phyloP scores from a whole-genome alignment of 768 basidiomycete genomes.

The Lactarius hengduanensis region DNA sequence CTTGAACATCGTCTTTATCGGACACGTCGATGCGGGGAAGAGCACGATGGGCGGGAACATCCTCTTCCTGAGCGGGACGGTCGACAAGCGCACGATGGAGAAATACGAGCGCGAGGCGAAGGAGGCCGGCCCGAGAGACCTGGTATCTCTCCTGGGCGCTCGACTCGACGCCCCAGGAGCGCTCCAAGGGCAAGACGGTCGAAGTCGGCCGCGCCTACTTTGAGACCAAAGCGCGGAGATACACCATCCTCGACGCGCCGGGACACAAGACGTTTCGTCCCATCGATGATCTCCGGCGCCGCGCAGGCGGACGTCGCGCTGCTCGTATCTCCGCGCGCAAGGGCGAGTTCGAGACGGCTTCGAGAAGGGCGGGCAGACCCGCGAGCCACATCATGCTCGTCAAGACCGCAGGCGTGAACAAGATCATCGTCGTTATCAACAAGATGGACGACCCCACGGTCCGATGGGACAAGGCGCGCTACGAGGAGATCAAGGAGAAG shows the following conservation, averaged over 20 bases:
- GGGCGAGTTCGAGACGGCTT: conserved; percentile 99
- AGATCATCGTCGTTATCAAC: conserved; percentile 86
- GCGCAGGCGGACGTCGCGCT: conserved; percentile 98
- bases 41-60: conserved; percentile 98
- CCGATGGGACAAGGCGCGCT: conserved; percentile 81
- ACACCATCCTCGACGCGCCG: conserved; percentile 97
- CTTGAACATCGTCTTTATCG: conserved; percentile 96
- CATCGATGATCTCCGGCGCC: conserved; percentile 97
- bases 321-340: conserved; percentile 98
- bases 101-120: conserved; percentile 97
- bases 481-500: conserved; percentile 89
- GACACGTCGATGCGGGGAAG: conserved; percentile 99
- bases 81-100: conserved; percentile 99
- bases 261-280: conserved; percentile 99
- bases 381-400: conserved; percentile 98
- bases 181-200: conserved; percentile 95
- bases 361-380: conserved; percentile 95
- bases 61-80: conserved; percentile 86
- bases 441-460: conserved; percentile 99
- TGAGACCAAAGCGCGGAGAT: conserved; percentile 81
- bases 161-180: conserved; percentile 96
- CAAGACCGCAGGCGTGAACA: conserved; percentile 95
- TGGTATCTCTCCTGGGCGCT: conserved; percentile 99
- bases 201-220: conserved; percentile 98
- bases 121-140: conserved; percentile 91